Evolutionary conservation across 257 asterid species (phyloP).

Genomic region (Anisodus acutangulus): DNA sequence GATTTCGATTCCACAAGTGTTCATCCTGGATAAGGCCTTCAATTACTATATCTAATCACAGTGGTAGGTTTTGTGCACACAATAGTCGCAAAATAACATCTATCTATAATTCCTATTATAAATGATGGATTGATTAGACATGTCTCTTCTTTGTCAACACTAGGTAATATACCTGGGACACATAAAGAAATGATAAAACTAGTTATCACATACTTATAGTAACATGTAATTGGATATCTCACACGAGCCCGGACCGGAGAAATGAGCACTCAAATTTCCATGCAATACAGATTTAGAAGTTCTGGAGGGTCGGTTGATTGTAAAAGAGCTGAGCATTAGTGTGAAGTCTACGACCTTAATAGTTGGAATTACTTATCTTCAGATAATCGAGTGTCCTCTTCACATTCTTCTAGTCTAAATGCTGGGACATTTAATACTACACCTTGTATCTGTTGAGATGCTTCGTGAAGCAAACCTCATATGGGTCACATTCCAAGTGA

Average conservation of each 20-base stretch:
- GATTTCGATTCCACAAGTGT: constrained; percentile 87
- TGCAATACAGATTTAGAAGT: neutral
- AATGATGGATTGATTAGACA: neutral
- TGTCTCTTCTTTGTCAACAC: constrained; percentile 24
- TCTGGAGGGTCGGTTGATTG: neutral
- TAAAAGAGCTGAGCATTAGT: neutral
- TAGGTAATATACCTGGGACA: constrained; percentile 9
- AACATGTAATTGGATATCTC: constrained; percentile 11
- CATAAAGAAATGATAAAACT: neutral
- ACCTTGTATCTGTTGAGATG: constrained; percentile 2
- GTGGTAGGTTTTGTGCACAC: constrained; percentile 54
- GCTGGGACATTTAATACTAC: neutral
- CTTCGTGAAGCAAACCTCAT: neutral
- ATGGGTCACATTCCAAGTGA: neutral
- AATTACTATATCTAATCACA: constrained; percentile 83
- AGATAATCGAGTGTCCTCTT: neutral
- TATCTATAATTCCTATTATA: neutral
- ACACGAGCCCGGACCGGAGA: neutral
- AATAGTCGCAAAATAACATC: constrained; percentile 15
- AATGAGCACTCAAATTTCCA: neutral
- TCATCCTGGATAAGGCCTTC: constrained; percentile 98
- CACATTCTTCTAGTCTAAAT: constrained; percentile 3
- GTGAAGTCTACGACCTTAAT: neutral
- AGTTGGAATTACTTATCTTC: neutral
- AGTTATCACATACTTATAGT: neutral